Percentiles rank a stretch among this genome's conserved stretches.
Conservation (phyloP, 2,329 filamentous ascomycete genomes). For the Pseudogymnoascus sp. region DNA sequence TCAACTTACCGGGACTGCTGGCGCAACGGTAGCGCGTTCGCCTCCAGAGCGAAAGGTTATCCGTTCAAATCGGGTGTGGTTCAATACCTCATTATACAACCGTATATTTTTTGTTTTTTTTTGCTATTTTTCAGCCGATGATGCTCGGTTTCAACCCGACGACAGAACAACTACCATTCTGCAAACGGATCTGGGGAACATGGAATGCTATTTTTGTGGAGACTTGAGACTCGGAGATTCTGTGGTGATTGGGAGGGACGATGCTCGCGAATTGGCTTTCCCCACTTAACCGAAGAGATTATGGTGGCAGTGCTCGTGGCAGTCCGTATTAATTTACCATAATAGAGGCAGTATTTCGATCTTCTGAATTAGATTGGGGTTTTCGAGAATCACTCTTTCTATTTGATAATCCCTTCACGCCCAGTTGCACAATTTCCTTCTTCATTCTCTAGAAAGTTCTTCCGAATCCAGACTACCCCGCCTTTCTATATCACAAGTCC, state of each 20-base stretch:
- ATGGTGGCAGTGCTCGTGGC: neutral
- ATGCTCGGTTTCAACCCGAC: no score
- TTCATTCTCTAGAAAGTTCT: neutral
- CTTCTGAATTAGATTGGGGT: no score
- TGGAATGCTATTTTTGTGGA: no score
- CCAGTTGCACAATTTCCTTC: neutral
- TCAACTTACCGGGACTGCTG: slow-evolving; percentile 9
- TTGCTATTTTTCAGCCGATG: neutral
- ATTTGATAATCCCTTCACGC: neutral
- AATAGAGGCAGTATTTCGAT: neutral
- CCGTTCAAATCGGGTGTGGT: slow-evolving; percentile 11
- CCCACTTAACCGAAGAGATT: neutral
- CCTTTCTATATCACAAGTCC: neutral
- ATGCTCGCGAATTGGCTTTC: neutral
- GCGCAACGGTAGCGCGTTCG: slow-evolving; percentile 10
- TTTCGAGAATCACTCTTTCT: neutral
- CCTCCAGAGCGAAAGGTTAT: slow-evolving; percentile 11
- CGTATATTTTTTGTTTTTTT: neutral
- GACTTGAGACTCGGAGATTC: no score
- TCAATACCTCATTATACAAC: slow-evolving; percentile 8
- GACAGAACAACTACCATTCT: no score
- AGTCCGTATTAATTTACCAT: neutral
- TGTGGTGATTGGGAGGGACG: neutral
- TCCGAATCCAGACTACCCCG: neutral
- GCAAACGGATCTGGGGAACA: no score